Percentiles rank a stretch among this genome's conserved stretches.
Conservation (phyloP, 164 flowering plant genomes). For the Platanus orientalis region DNA sequence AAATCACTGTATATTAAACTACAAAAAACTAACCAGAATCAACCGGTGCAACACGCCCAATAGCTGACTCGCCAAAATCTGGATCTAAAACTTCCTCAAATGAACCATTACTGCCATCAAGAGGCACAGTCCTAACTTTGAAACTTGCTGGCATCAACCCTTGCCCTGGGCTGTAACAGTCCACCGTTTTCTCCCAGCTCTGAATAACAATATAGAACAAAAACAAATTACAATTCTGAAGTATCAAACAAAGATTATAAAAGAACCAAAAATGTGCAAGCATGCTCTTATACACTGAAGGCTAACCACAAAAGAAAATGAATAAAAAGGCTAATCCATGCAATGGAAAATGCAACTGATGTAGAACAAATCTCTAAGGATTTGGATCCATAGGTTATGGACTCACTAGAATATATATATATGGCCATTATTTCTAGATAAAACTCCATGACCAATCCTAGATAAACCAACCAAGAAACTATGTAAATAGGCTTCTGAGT, state of each 20-base stretch:
- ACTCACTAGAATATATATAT: too few relatives aligned
- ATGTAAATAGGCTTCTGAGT: too few relatives aligned
- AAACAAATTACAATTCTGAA: neutral
- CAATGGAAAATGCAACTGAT: neutral
- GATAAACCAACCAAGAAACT: too few relatives aligned
- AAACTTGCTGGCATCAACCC: constrained; percentile 99
- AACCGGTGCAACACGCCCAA: constrained; percentile 96
- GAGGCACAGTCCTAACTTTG: constrained; percentile 75
- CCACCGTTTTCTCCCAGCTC: constrained; percentile 99
- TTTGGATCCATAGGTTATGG: too few relatives aligned
- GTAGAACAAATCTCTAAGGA: too few relatives aligned
- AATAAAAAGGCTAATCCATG: neutral
- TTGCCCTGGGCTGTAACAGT: constrained; percentile 91
- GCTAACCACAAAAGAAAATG: neutral
- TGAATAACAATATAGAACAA: constrained; percentile 16
- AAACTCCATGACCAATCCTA: too few relatives aligned
- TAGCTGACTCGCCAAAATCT: constrained; percentile 96
- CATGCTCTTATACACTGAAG: neutral
- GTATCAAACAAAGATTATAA: neutral
- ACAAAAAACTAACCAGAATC: constrained; percentile 62
- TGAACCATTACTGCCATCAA: constrained; percentile 52
- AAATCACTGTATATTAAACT: neutral
- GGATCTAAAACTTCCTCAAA: constrained; percentile 85
- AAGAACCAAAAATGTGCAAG: neutral
- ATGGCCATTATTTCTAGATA: too few relatives aligned